A percentile compares a stretch with the other conserved stretches of the same genome.
Conservation (phyloP, 1,284 basidiomycete species). For the Exsudoporus floridanus region DNA sequence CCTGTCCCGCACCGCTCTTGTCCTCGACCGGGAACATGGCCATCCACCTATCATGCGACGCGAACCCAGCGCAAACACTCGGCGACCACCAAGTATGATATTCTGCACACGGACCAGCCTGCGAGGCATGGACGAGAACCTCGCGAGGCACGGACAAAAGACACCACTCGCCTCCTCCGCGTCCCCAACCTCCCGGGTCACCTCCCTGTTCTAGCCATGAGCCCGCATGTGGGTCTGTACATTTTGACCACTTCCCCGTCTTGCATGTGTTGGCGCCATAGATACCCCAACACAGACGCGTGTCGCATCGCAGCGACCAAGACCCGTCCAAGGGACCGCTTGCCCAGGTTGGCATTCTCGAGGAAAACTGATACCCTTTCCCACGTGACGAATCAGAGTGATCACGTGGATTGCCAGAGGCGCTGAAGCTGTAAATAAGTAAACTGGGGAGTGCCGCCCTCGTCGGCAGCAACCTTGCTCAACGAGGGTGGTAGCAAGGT, state of each 20-base stretch:
- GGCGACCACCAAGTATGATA: slow-evolving; percentile 1
- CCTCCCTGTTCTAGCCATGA: slow-evolving; percentile 1
- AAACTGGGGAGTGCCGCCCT: too few species aligned
- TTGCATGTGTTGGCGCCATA: not conserved
- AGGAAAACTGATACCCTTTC: slow-evolving; percentile 10
- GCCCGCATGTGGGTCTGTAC: not conserved
- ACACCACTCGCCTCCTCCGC: slow-evolving; percentile 2
- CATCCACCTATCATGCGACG: slow-evolving; percentile 14
- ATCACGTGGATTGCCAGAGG: slow-evolving; percentile 26
- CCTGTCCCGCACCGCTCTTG: not conserved
- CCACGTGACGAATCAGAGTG: slow-evolving; percentile 27
- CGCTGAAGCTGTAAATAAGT: too few species aligned
- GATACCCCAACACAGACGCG: not conserved
- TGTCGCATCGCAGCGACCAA: slow-evolving; percentile 1
- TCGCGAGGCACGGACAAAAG: not conserved
- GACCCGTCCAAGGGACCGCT: slow-evolving; percentile 4
- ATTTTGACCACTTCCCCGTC: not conserved
- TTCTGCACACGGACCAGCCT: not conserved
- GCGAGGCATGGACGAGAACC: slow-evolving; percentile 2
- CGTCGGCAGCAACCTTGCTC: too few species aligned
- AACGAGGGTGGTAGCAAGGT: too few species aligned
- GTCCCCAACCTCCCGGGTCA: slow-evolving; percentile 7
- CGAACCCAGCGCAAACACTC: slow-evolving; percentile 6
- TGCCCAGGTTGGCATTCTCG: slow-evolving; percentile 5
- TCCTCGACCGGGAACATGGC: slow-evolving; percentile 2